Conservation (phyloP, 805 yeast species). For the Pichia cephalocereana region DNA sequence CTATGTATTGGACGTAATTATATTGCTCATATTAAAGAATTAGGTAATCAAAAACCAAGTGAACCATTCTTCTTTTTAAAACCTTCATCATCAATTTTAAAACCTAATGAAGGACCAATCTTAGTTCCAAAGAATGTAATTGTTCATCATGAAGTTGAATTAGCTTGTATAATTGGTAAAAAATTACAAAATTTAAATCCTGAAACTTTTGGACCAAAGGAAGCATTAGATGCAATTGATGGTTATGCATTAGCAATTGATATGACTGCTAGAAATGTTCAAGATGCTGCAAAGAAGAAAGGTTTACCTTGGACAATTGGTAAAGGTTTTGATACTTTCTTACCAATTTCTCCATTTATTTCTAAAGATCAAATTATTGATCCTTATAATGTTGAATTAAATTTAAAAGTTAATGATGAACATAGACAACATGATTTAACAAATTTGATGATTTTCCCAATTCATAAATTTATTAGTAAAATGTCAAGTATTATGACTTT, state of each 20-base stretch:
- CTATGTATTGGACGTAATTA: slow-evolving; percentile 95
- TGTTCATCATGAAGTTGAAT: slow-evolving; percentile 89
- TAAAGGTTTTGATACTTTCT: slow-evolving; percentile 93
- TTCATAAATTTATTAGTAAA: slow-evolving; percentile 68
- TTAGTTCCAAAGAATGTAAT: slow-evolving; percentile 71
- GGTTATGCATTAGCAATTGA: slow-evolving; percentile 91
- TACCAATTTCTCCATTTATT: slow-evolving; percentile 74
- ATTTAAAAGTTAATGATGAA: slow-evolving; percentile 61
- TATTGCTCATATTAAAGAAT: slow-evolving; percentile 90
- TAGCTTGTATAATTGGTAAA: slow-evolving; percentile 68
- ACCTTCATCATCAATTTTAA: slow-evolving; percentile 72
- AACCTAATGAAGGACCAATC: slow-evolving; percentile 64
- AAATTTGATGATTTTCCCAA: slow-evolving; percentile 77
- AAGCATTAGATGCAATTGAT: slow-evolving; percentile 69
- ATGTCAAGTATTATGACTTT: slow-evolving; percentile 88
- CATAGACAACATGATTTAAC: slow-evolving; percentile 68
- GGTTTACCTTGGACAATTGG: slow-evolving; percentile 97
- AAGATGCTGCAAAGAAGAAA: slow-evolving; percentile 85
- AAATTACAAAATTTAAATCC: slow-evolving; percentile 54
- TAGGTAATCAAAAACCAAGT: slow-evolving; percentile 70
- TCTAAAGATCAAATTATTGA: slow-evolving; percentile 57
- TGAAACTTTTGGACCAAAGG: slow-evolving; percentile 43
- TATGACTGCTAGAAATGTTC: slow-evolving; percentile 93
- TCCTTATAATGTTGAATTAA: slow-evolving; percentile 61
- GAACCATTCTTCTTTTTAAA: slow-evolving; percentile 91